A percentile compares a stretch with the other conserved stretches of the same genome.
Conservation (phyloP, 1,284 basidiomycete genomes). For the Malassezia brasiliensis region DNA sequence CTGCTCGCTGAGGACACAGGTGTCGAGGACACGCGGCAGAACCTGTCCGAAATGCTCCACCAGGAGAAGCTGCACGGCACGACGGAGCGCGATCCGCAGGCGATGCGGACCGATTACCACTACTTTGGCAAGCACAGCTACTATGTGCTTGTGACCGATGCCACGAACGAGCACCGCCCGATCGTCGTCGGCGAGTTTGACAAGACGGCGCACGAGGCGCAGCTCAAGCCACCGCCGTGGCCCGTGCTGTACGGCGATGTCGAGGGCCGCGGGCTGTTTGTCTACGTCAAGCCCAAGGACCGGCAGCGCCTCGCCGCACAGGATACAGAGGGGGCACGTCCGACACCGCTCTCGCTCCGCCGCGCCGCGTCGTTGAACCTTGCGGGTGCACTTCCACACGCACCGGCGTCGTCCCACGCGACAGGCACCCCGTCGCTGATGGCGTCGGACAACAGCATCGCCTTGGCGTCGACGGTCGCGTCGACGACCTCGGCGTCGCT, state of each 20-base stretch:
- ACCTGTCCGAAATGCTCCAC: conserved; percentile 60
- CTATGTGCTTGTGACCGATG: conserved; percentile 84
- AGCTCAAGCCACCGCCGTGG: conserved; percentile 49
- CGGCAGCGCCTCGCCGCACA: conserved; percentile 16
- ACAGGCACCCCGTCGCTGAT: conserved; percentile 27
- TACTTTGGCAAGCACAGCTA: conserved; percentile 73
- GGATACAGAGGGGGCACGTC: conserved; percentile 6
- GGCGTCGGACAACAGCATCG: conserved; percentile 64
- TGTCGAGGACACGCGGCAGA: conserved; percentile 17
- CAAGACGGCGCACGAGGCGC: conserved; percentile 26
- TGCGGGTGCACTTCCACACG: background rate
- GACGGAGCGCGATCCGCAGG: conserved; percentile 77
- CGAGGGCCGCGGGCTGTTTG: conserved; percentile 49
- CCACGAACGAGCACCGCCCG: conserved; percentile 60
- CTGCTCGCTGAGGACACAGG: conserved; percentile 21
- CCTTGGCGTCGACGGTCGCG: conserved; percentile 75
- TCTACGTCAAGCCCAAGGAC: conserved; percentile 27
- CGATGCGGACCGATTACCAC: conserved; percentile 72
- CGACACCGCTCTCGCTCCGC: conserved; percentile 52
- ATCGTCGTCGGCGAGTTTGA: conserved; percentile 55
- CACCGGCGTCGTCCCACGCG: conserved; percentile 14
- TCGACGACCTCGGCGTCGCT: conserved; percentile 62
- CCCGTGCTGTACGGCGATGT: conserved; percentile 52
- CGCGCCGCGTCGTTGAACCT: conserved; percentile 64
- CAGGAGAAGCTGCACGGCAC: conserved; percentile 80